Conservation (phyloP, 495 filamentous ascomycete genomes). For the Immersiella caudata region DNA sequence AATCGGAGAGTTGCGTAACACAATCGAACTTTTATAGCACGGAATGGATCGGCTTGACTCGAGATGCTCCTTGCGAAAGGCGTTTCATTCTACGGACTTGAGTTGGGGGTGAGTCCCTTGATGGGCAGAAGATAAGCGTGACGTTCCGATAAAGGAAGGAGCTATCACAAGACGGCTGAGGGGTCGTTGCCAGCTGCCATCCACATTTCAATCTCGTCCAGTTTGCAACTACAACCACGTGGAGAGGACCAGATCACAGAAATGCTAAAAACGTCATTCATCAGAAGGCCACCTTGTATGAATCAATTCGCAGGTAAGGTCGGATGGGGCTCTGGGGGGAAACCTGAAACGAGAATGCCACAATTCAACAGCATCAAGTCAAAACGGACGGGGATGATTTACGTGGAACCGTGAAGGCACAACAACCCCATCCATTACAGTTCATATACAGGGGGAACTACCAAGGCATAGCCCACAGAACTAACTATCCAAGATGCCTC, state of each 20-base stretch:
- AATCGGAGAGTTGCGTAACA: no score
- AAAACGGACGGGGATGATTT: background rate
- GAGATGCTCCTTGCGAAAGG: no score
- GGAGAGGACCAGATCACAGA: background rate
- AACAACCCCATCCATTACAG: conserved; percentile 40
- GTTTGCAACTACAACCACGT: background rate
- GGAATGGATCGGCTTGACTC: no score
- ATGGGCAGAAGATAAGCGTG: background rate
- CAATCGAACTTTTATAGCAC: no score
- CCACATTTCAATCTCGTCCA: background rate
- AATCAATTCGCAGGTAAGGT: no score
- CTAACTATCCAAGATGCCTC: conserved; percentile 11
- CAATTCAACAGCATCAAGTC: no score
- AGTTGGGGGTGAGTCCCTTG: conserved; percentile 2
- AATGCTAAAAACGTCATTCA: background rate
- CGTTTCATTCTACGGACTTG: background rate
- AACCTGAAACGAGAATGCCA: no score
- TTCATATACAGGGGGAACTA: conserved; percentile 37
- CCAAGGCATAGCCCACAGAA: conserved; percentile 3
- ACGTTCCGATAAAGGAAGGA: conserved; percentile 13
- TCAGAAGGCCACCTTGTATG: no score
- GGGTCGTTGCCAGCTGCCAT: conserved; percentile 11
- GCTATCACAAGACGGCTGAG: conserved; percentile 12
- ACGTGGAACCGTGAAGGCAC: background rate
- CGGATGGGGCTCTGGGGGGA: no score